Evolutionary conservation across 257 asterid species (phyloP).

Genomic region (Gentiana straminea): DNA sequence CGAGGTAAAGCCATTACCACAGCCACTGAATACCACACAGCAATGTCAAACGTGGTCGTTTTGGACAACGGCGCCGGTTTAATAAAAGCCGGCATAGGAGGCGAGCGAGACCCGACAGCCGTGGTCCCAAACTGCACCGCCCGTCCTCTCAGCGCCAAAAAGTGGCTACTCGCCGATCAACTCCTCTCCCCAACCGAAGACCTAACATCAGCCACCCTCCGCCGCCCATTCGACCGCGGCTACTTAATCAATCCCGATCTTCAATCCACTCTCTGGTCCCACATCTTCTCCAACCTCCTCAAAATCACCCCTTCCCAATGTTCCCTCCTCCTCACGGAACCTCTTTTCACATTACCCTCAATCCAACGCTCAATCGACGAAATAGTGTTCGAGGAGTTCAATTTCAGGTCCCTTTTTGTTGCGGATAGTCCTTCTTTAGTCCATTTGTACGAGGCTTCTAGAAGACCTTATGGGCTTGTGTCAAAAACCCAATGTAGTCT

Average conservation of each 20-base stretch:
- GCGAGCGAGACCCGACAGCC: conserved; percentile 74
- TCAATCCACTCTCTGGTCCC: conserved; percentile 75
- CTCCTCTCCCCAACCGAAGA: conserved; percentile 77
- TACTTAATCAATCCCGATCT: conserved; percentile 83
- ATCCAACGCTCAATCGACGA: conserved; percentile 69
- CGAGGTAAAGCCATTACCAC: too few relatives aligned
- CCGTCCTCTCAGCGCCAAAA: conserved; percentile 73
- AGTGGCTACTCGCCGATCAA: conserved; percentile 72
- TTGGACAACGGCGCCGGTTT: conserved; percentile 91
- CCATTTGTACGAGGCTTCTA: conserved; percentile 80
- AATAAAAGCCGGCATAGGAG: conserved; percentile 82
- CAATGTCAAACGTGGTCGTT: conserved; percentile 67
- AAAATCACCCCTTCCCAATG: conserved; percentile 49
- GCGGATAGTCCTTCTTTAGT: conserved; percentile 79
- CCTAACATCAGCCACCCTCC: conserved; percentile 92
- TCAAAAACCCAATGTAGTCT: conserved; percentile 81
- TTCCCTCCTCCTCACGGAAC: conserved; percentile 77
- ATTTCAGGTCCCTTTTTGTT: conserved; percentile 56
- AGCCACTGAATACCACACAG: neutral
- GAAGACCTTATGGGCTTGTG: conserved; percentile 60
- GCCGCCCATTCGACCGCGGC: conserved; percentile 97
- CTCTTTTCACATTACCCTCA: conserved; percentile 81
- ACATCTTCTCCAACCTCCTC: conserved; percentile 64
- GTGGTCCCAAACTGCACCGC: conserved; percentile 88
- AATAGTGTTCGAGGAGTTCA: conserved; percentile 74